phyloP scores from a whole-genome alignment of 352 stramenopile genomes.

The Phytophthora sojae region DNA sequence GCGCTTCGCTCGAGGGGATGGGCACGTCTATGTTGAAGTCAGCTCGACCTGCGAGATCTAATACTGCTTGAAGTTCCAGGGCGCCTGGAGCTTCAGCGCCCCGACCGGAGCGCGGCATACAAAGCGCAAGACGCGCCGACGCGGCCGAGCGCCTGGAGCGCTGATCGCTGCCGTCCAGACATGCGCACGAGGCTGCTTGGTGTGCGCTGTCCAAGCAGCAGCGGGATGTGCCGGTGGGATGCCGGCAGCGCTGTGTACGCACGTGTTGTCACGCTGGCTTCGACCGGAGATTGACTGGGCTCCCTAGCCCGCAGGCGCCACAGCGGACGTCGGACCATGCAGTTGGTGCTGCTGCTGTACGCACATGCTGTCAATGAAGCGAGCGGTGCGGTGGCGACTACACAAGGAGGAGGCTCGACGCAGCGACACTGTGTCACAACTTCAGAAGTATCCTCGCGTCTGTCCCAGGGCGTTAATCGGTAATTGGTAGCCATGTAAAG shows the following conservation, averaged over 20 bases:
- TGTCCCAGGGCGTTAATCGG: constrained; percentile 5
- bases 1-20: constrained; percentile 35
- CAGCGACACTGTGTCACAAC: constrained; percentile 1
- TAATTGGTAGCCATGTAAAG: no score
- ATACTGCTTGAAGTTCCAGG: constrained; percentile 60
- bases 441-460: constrained; percentile 18
- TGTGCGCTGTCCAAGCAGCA: constrained; percentile 4
- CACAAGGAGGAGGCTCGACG: neutral
- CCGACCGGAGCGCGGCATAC: constrained; percentile 20
- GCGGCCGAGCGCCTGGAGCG: constrained; percentile 1
- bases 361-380: constrained; percentile 12
- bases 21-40: constrained; percentile 49
- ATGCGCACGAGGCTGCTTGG: constrained; percentile 9
- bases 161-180: neutral
- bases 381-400: neutral
- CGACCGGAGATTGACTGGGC: neutral
- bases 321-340: constrained; percentile 5
- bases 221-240: constrained; percentile 17
- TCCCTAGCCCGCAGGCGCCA: neutral
- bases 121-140: constrained; percentile 11
- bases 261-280: constrained; percentile 14
- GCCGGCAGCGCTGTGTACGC: constrained; percentile 9
- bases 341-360: neutral
- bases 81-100: neutral
- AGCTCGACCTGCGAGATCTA: constrained; percentile 40